Base-by-base conservation (phyloP, 2,329 filamentous ascomycete genomes). In the Nigrospora sphaerica region DNA sequence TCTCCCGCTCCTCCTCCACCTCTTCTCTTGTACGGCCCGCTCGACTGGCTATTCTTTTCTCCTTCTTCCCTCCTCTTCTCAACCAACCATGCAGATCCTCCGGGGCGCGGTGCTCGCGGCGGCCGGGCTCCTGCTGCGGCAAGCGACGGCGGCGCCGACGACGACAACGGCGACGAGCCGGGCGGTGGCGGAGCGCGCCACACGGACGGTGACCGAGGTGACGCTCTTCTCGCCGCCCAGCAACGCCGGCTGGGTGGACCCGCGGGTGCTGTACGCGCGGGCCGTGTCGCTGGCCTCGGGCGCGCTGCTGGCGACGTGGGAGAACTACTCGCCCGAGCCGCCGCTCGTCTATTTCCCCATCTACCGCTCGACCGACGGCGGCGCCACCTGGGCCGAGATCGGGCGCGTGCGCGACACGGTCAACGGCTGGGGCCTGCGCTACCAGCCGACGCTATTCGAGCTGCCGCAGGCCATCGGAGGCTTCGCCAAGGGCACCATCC, bases 361-460 rank as follows among this genome's bases (percentile, higher is more conserved):
- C 52, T 77, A 68, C 56, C 62, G 67, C 50, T 78, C 73, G 34
- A 64, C 57, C n/a, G 77, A 83, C 55, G 64, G 69, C 32, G 79
- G 80, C 13, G 56, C 68, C 44, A 80, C 75, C 2, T 88, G 85
- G 85, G 69, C 70, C n/a, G 74, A 83, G 57, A 68, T 85, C 42
- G 79, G 81, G 5, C 71, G 72, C 14, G 77, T 88, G 11, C 68
- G 77, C 12, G 85, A 88, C 58, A 71, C 76, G 41, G 78, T 76
- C 32, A 82, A 85, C 52, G 74, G 74, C 39, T 81, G 77, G 68
- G 85, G 85, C 23, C 61, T 86, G 45, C 74, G 81, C 32, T 86
- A 86, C 56, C 85, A 88, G 56, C 85, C 85, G 0, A 77, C 78
- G 60, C 68, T 88, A 14, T 86, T 84, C 55, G 73, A 80, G 52